phyloP scores from a whole-genome alignment of 805 yeast species.

The Saccharomycopsis javanensis region DNA sequence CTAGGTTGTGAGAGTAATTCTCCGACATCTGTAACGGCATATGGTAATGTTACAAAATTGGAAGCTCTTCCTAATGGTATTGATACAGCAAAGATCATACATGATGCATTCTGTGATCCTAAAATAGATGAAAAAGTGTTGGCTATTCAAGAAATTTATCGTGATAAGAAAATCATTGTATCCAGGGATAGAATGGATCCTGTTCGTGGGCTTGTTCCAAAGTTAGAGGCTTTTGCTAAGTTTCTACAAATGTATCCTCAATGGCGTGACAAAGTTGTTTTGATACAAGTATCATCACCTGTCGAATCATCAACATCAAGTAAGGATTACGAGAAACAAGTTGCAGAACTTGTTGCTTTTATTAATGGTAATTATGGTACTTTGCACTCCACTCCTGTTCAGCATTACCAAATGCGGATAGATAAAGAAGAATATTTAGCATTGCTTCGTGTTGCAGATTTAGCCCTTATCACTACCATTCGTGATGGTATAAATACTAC shows the following conservation, averaged over 20 bases:
- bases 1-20: slow-evolving; percentile 55
- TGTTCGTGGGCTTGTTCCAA: slow-evolving; percentile 90
- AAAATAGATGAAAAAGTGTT: slow-evolving; percentile 52
- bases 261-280: slow-evolving; percentile 77
- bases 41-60: slow-evolving; percentile 68
- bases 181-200: slow-evolving; percentile 91
- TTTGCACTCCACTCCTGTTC: slow-evolving; percentile 76
- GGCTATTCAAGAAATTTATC: slow-evolving; percentile 54
- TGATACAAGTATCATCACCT: slow-evolving; percentile 88
- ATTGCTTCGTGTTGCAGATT: slow-evolving; percentile 76
- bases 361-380: slow-evolving; percentile 83
- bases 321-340: slow-evolving; percentile 55
- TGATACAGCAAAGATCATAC: slow-evolving; percentile 58
- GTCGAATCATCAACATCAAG: slow-evolving; percentile 45
- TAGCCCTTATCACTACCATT: slow-evolving; percentile 80
- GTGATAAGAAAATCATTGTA: slow-evolving; percentile 66
- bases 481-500: slow-evolving; percentile 98
- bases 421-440: slow-evolving; percentile 86
- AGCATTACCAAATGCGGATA: slow-evolving; percentile 85
- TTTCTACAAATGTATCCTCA: slow-evolving; percentile 87
- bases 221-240: slow-evolving; percentile 81
- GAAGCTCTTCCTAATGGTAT: slow-evolving; percentile 84
- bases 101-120: slow-evolving; percentile 36
- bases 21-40: slow-evolving; percentile 42
- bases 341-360: slow-evolving; percentile 67